Base-by-base conservation (phyloP, 306 rosid genomes). In the Quercus mongolica region DNA sequence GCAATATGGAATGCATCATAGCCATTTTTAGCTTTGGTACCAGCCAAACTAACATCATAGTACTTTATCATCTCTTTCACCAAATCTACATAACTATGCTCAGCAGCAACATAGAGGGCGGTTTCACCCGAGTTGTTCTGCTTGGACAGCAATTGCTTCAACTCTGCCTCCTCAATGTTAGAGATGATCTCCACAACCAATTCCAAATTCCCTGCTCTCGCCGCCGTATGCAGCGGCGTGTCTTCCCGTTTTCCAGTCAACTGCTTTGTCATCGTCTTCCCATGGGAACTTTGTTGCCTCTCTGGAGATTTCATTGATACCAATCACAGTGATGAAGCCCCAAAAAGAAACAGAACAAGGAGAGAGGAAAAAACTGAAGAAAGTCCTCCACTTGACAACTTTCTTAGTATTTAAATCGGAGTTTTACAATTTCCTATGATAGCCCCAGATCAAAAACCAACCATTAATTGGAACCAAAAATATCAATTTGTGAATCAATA, bases 1-100 rank as follows among this genome's bases (percentile, higher is more conserved):
- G 95, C 94, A 80, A 92, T 51, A 59, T 87, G 97, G 70, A 92
- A 92, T 51, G 97, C 92, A 79, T 92, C 97, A 38, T 57, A 89
- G 52, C 92, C 91, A 85, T 88, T 89, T 82, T 85, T 81, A 83
- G 97, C 95, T 85, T 87, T 92, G 76, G 70, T 44, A 54, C 88
- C 26, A 68, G 90, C 95, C 82, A 86, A 70, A 12, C 86, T 79
- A 82, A 68, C 26, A 75, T 92, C 92, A 74, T 85, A 86, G 77
- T 80, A 78, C 79, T 57, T 78, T 61, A 92, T 86, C 88, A 90
- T 69, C 78, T 78, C 89, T 83, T 89, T 87, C 62, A 86, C 87
- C 73, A 89, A 73, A 73, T 89, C 92, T 71, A 81, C 90, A 71
- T 68, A 72, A 15, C 89, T 94, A 85, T 58, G 76, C 55, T 86